phyloP scores from a whole-genome alignment of 345 rosid genomes.

The Eucalyptus curtisii region DNA sequence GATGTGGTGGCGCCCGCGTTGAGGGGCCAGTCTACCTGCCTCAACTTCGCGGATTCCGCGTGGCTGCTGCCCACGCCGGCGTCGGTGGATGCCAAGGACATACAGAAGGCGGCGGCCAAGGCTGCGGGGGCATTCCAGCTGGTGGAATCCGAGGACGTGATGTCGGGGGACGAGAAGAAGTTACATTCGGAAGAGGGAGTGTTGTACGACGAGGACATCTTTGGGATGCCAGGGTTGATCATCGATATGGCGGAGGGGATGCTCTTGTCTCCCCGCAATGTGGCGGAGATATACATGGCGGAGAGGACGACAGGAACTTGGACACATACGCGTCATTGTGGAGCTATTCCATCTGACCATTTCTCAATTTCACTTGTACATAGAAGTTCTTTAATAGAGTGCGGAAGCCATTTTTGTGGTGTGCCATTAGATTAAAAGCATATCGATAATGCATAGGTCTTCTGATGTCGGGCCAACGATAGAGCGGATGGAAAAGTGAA shows the following conservation, averaged over 20 bases:
- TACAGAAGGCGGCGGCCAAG: conserved; percentile 62
- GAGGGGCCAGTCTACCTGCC: conserved; percentile 60
- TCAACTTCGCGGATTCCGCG: conserved; percentile 75
- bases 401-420: not conserved
- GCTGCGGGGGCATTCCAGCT: conserved; percentile 38
- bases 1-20: conserved; percentile 71
- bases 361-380: not conserved
- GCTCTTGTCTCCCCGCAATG: conserved; percentile 66
- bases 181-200: not conserved
- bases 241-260: conserved; percentile 70
- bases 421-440: not conserved
- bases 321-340: conserved; percentile 41
- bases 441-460: too few species aligned
- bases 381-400: not conserved
- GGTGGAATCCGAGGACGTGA: not conserved
- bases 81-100: conserved; percentile 44
- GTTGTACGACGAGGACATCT: conserved; percentile 31
- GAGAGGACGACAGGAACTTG: conserved; percentile 11
- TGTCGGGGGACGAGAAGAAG: conserved; percentile 31
- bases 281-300: not conserved
- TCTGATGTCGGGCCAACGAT: not conserved
- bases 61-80: conserved; percentile 61
- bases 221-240: conserved; percentile 24
- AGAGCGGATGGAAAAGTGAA: not conserved
- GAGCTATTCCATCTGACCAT: conserved; percentile 13